Percentiles rank a stretch among this genome's conserved stretches.
These are phyloP conservation scores for Monosporascus sp. DNA, from an alignment of 2,329 filamentous ascomycete genomes.

Conservation along the genomic window DNA sequence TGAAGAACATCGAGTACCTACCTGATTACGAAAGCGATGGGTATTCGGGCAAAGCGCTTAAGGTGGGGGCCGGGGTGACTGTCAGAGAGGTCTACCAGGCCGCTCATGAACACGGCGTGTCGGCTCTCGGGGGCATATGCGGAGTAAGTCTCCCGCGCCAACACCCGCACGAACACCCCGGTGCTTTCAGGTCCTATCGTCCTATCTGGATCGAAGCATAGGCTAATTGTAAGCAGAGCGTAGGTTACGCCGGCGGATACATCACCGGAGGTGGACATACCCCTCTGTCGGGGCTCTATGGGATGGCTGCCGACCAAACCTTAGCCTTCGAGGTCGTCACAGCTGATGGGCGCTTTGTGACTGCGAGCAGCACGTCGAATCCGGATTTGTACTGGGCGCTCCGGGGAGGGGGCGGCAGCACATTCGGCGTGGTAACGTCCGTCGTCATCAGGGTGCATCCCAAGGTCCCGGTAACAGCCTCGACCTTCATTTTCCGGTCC, in stretches of 20 bases:
- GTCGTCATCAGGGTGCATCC: conserved; percentile 9
- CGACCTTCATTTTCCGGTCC: conserved; percentile 2
- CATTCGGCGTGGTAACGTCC: conserved; percentile 39
- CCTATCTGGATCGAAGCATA: not conserved
- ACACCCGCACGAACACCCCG: not conserved
- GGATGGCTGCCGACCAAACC: conserved; percentile 41
- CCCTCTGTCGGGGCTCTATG: conserved; percentile 29
- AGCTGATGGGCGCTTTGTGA: conserved; percentile 19
- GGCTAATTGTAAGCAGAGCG: conserved; percentile 8
- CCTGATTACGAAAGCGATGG: conserved; percentile 11
- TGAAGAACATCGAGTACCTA: conserved; percentile 21
- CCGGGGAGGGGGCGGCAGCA: conserved; percentile 43
- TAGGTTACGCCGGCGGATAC: conserved; percentile 42
- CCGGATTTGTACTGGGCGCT: conserved; percentile 50
- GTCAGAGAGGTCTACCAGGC: conserved; percentile 13
- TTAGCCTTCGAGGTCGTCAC: conserved; percentile 14
- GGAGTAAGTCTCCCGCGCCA: not conserved
- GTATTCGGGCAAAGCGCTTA: conserved; percentile 20
- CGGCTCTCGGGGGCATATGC: conserved; percentile 30
- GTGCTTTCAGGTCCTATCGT: too few species aligned
- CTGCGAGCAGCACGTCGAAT: conserved; percentile 33
- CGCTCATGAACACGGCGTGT: conserved; percentile 17
- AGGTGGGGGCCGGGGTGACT: conserved; percentile 19
- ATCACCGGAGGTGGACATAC: conserved; percentile 43
- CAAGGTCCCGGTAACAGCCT: conserved; percentile 6